phyloP scores from a whole-genome alignment of 441 rosid species.

The Capsella rubella region DNA sequence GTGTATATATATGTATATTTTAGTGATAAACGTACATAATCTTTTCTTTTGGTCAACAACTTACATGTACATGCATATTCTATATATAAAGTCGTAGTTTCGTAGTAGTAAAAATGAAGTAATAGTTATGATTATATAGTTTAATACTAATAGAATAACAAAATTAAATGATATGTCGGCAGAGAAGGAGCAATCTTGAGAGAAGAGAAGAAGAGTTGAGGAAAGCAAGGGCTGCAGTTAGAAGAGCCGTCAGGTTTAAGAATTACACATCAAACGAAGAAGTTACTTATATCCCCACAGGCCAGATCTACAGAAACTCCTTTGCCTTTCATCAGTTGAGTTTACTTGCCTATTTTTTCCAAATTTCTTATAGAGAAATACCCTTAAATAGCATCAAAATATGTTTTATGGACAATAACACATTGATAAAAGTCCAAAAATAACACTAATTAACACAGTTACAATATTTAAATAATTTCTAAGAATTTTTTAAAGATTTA shows the following conservation, averaged over 20 bases:
- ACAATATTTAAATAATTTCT: too few relatives aligned
- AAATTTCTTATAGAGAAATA: too few relatives aligned
- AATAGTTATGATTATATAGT: neutral
- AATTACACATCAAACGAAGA: constrained; percentile 42
- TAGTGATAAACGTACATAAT: neutral
- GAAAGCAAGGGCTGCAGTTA: constrained; percentile 40
- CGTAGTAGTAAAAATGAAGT: constrained; percentile 20
- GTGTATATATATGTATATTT: constrained; percentile 5
- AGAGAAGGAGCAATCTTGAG: constrained; percentile 38
- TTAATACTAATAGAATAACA: neutral
- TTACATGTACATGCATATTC: neutral
- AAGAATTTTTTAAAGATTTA: too few relatives aligned
- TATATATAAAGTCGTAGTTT: neutral
- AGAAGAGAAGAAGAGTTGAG: constrained; percentile 42
- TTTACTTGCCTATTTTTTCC: neutral
- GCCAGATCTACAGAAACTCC: constrained; percentile 44
- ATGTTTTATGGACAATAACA: too few relatives aligned
- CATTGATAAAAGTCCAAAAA: too few relatives aligned
- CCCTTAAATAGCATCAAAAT: too few relatives aligned
- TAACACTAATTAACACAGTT: too few relatives aligned
- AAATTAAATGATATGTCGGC: constrained; percentile 33
- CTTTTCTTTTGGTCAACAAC: constrained; percentile 1
- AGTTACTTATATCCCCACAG: constrained; percentile 41
- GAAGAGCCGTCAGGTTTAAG: constrained; percentile 41
- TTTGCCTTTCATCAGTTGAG: constrained; percentile 51